These are phyloP conservation scores for Obelidium mucronatum DNA, from an alignment of 192 early-diverging fungal genomes.

Conservation along the genomic window DNA sequence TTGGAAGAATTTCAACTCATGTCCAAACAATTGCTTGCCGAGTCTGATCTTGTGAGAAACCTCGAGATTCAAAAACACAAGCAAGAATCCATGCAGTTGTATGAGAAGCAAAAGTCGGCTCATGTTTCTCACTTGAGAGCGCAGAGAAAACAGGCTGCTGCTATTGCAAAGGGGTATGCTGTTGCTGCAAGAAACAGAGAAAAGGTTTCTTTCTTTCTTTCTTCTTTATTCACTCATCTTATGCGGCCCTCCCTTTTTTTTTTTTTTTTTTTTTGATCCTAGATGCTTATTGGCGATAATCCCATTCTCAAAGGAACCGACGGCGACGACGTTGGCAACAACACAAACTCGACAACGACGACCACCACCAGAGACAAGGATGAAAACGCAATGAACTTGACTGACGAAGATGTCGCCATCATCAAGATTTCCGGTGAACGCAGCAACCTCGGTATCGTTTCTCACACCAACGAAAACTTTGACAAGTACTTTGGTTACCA, in stretches of 20 bases:
- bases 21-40: conserved; percentile 1
- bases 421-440: conserved; percentile 32
- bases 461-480: conserved; percentile 29
- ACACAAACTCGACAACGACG: not conserved
- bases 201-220: not conserved
- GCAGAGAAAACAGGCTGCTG: conserved; percentile 29
- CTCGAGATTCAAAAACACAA: conserved; percentile 18
- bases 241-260: too few species aligned
- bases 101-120: conserved; percentile 19
- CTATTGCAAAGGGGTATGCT: conserved; percentile 5
- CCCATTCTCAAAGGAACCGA: conserved; percentile 19
- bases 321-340: too few species aligned
- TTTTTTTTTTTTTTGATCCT: too few species aligned
- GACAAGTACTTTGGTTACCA: conserved; percentile 39
- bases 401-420: conserved; percentile 19
- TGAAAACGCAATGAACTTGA: conserved; percentile 12
- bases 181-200: conserved; percentile 24
- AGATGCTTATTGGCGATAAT: conserved; percentile 31
- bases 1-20: conserved; percentile 31
- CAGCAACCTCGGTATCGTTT: not conserved
- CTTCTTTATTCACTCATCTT: not conserved
- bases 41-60: conserved; percentile 13
- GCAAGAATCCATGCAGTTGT: conserved; percentile 2
- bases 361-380: not conserved
- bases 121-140: not conserved